Conservation (phyloP, 225 moss, liverwort and hornwort species). For the Bryoerythrophyllum caledonicum region DNA sequence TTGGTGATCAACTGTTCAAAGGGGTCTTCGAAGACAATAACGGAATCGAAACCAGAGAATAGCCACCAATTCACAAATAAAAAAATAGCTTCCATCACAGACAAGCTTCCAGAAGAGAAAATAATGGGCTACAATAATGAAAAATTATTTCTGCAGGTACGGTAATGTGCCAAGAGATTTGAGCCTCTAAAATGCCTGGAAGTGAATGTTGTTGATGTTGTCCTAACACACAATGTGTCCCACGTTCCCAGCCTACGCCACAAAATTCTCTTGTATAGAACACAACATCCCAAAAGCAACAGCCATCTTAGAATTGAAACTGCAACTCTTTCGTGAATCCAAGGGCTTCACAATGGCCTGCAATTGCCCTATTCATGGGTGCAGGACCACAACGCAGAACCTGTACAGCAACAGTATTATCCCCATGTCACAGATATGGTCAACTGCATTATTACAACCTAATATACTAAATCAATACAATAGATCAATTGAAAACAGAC, state of each 20-base stretch:
- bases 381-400: constrained; percentile 90
- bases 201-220: constrained; percentile 8
- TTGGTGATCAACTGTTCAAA: too few species aligned
- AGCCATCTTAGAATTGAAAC: constrained; percentile 74
- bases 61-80: too few species aligned
- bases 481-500: not conserved
- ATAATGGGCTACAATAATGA: constrained; percentile 14
- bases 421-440: constrained; percentile 13
- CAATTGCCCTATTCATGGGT: constrained; percentile 93
- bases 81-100: not conserved
- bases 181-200: not conserved
- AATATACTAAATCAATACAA: not conserved
- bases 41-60: not conserved
- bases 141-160: not conserved
- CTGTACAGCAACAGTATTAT: constrained; percentile 40
- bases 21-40: too few species aligned
- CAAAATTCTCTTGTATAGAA: not conserved
- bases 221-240: not conserved
- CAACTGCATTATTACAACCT: not conserved
- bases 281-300: not conserved
- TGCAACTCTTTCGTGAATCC: constrained; percentile 88
- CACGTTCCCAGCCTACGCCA: constrained; percentile 4
- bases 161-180: constrained; percentile 14
- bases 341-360: constrained; percentile 70
- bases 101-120: not conserved